These are phyloP conservation scores for Plasmodium vivax DNA, from an alignment of 169 alveolate species.

Conservation along the genomic window DNA sequence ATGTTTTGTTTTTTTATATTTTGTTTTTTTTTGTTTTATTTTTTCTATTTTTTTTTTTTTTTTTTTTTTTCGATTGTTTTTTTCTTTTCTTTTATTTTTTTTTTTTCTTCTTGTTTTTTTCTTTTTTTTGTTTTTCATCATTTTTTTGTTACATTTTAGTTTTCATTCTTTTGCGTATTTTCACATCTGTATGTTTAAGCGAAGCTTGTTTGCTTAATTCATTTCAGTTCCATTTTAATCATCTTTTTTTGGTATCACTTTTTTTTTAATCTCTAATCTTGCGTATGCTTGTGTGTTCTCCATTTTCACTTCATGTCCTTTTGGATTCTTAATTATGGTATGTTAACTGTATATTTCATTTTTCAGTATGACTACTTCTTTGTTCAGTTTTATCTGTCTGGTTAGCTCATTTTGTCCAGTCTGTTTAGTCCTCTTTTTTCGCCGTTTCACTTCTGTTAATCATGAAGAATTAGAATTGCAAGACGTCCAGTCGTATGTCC, in stretches of 20 bases:
- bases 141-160: no score
- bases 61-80: conserved; percentile 1
- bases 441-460: background rate
- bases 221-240: no score
- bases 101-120: conserved; percentile 3
- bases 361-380: background rate
- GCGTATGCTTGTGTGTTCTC: background rate
- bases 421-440: background rate
- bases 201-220: no score
- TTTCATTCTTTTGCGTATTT: no score
- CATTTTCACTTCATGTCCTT: background rate
- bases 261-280: background rate
- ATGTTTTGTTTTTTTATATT: background rate
- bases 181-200: no score
- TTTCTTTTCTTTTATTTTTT: background rate
- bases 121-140: background rate
- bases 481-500: background rate
- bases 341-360: background rate
- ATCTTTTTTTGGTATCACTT: background rate
- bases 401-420: background rate
- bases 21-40: conserved; percentile 2
- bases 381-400: background rate
- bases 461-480: background rate
- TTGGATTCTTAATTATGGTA: background rate
- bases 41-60: background rate